These are phyloP conservation scores for Saturnispora kantuleensis DNA, from an alignment of 805 yeast species.

Conservation along the genomic window DNA sequence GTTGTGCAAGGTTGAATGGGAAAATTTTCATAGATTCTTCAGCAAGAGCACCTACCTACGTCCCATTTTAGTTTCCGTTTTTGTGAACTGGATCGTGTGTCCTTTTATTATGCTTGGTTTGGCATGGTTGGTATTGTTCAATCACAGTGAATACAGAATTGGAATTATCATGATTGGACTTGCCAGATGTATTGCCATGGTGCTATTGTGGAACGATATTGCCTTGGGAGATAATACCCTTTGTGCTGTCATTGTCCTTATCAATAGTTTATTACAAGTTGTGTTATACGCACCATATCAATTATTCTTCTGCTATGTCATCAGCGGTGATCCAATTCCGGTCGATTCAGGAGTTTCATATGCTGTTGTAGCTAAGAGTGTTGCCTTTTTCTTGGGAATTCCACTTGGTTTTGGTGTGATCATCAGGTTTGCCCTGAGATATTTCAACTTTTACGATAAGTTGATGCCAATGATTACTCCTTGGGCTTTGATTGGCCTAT, in stretches of 20 bases:
- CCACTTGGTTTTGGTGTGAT: constrained; percentile 39
- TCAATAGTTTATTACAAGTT: constrained; percentile 43
- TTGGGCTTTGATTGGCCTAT: constrained; percentile 40
- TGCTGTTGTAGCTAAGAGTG: constrained; percentile 36
- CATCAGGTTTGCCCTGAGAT: constrained; percentile 24
- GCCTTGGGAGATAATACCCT: constrained; percentile 42
- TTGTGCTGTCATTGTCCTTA: constrained; percentile 43
- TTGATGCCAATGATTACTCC: constrained; percentile 37
- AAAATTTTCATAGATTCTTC: constrained; percentile 27
- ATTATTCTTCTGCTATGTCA: constrained; percentile 36
- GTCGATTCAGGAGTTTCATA: constrained; percentile 20
- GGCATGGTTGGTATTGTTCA: constrained; percentile 42
- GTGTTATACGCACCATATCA: constrained; percentile 44
- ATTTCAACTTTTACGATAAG: constrained; percentile 23
- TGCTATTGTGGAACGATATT: constrained; percentile 45
- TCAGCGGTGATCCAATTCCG: constrained; percentile 22
- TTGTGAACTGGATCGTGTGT: constrained; percentile 46
- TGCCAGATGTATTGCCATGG: constrained; percentile 58
- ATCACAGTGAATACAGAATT: constrained; percentile 36
- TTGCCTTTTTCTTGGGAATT: constrained; percentile 44
- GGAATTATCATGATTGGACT: constrained; percentile 53
- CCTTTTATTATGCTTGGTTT: constrained; percentile 49
- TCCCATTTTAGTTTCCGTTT: constrained; percentile 31
- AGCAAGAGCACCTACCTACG: constrained; percentile 16
- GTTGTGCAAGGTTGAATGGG: constrained; percentile 45